phyloP scores from a whole-genome alignment of 2,329 filamentous ascomycete genomes.

The Trichoderma asperellum region DNA sequence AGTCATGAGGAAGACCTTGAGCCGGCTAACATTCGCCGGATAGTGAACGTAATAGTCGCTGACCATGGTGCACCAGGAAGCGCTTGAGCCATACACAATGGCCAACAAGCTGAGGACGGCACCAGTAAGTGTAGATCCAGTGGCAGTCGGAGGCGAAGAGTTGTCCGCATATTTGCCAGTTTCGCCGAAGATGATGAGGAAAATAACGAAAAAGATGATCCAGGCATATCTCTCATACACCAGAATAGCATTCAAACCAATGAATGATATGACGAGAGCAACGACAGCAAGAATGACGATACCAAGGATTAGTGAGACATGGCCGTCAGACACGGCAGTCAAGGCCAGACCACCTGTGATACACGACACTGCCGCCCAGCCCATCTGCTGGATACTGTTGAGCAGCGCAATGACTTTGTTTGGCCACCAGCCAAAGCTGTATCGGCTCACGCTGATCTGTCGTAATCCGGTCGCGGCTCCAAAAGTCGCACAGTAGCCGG shows the following conservation, averaged over 20 bases:
- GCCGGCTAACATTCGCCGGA: slow-evolving; percentile 48
- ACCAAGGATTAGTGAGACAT: slow-evolving; percentile 54
- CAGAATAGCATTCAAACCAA: slow-evolving; percentile 55
- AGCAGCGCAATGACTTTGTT: slow-evolving; percentile 54
- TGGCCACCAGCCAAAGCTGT: slow-evolving; percentile 56
- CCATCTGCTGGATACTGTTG: slow-evolving; percentile 45
- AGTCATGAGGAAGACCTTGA: slow-evolving; percentile 54
- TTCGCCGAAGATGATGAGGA: slow-evolving; percentile 55
- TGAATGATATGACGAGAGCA: slow-evolving; percentile 55
- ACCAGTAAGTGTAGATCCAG: slow-evolving; percentile 45
- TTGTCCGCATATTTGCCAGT: slow-evolving; percentile 48
- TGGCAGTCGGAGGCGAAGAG: slow-evolving; percentile 38
- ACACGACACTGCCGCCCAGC: slow-evolving; percentile 56
- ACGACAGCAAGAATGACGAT: slow-evolving; percentile 57
- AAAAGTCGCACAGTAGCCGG: slow-evolving; percentile 55
- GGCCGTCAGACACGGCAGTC: slow-evolving; percentile 50
- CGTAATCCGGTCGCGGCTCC: slow-evolving; percentile 55
- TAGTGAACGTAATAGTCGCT: slow-evolving; percentile 45
- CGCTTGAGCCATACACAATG: slow-evolving; percentile 53
- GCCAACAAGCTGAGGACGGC: slow-evolving; percentile 49
- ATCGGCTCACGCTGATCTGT: slow-evolving; percentile 55
- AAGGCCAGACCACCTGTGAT: slow-evolving; percentile 56
- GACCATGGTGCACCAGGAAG: slow-evolving; percentile 52
- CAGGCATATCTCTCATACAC: slow-evolving; percentile 56
- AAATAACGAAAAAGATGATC: slow-evolving; percentile 52